Conservation (phyloP, 148 eudicot genomes). For the Persicaria maculosa region DNA sequence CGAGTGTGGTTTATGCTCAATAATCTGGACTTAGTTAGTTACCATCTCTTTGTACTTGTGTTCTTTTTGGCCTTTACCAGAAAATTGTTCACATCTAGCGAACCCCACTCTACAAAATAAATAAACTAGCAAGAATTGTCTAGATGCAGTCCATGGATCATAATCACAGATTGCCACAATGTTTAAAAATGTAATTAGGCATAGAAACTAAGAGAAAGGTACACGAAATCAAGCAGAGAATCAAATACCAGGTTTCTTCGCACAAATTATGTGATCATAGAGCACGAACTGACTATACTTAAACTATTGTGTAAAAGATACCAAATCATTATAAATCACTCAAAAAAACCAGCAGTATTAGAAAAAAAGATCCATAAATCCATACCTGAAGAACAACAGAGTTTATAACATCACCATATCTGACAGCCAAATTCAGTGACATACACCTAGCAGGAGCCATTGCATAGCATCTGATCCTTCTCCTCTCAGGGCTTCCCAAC, state of each 20-base stretch:
- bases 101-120: not conserved
- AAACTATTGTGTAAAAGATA: not conserved
- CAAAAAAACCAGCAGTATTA: not conserved
- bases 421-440: constrained; percentile 87
- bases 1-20: not conserved
- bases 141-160: not conserved
- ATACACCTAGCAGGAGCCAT: constrained; percentile 93
- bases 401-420: constrained; percentile 90
- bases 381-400: constrained; percentile 93
- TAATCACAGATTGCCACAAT: not conserved
- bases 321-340: not conserved
- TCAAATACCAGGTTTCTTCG: not conserved
- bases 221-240: not conserved
- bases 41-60: not conserved
- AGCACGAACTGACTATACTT: not conserved
- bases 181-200: not conserved
- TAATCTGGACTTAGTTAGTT: not conserved
- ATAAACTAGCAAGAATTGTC: not conserved
- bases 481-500: constrained; percentile 70
- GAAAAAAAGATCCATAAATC: too few species aligned
- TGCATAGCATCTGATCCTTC: constrained; percentile 76
- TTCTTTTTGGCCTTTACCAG: not conserved
- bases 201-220: not conserved
- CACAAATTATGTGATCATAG: not conserved
- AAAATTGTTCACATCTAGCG: not conserved